Base-by-base conservation (phyloP, 2,329 filamentous ascomycete genomes). In the Lojkania enalia region DNA sequence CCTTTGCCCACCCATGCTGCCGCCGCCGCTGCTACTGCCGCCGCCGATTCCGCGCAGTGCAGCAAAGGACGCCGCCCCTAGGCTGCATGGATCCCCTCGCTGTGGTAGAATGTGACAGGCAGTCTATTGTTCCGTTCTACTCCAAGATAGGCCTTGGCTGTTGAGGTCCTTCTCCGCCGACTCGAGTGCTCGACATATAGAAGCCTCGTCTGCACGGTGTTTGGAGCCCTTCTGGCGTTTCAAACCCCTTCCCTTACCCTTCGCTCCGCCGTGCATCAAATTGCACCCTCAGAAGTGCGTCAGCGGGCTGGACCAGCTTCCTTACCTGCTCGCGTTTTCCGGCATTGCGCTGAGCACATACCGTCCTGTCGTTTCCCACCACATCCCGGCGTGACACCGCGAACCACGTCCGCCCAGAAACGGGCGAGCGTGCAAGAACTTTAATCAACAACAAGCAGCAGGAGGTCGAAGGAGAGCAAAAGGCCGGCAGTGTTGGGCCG, bases 61-160 rank as follows among this genome's bases (percentile, higher is more conserved):
- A 52, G 52, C 49, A 51, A 39, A 48, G 31, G 48, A 39, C 42
- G 43, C 52, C 52, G 42, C 39, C 50, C 52, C 35, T 44, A 43
- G 49, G 49, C 54, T 60, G 52, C 62, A 64, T 61, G 60, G 57
- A 54, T 52, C 35, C 54, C 57, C 56, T 63, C 57, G 60, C 52
- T 48, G 52, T 53, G 52, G 50, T 51, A 56, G 48, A 54, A 57
- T 58, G 59, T 61, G 55, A 61, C 61, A 55, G 53, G 55, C 54
- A 27, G 51, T 49, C 50, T 52, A 48, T 57, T 60, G 50, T 54
- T 54, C 54, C 58, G 43, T 48, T 55, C 48, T 52, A 51, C 55
- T 47, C 46, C 49, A 58, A 49, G 46, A 49, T 48, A 52, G 42
- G 53, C 46, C 56, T 57, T 57, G 52, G 52, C 48, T 51, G 38